A percentile compares a stretch with the other conserved stretches of the same genome.
Conservation (phyloP, 2,329 filamentous ascomycete species). For the Ceratocystis harringtonii region DNA sequence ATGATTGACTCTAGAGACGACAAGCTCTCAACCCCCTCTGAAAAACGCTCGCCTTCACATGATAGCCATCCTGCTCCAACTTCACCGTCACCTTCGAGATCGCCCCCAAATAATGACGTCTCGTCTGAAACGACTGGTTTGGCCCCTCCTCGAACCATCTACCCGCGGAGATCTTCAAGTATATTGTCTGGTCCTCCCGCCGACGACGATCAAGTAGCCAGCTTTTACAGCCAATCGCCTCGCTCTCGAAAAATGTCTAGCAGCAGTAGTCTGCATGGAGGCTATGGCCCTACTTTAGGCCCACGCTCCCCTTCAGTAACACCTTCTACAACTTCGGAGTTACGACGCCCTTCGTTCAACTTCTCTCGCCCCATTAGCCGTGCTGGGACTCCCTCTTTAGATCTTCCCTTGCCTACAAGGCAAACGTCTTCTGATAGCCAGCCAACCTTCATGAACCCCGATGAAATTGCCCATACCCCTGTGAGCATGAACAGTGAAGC, state of each 20-base stretch:
- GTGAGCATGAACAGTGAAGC: constrained; percentile 58
- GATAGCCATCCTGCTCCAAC: constrained; percentile 27
- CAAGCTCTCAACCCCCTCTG: constrained; percentile 34
- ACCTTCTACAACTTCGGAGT: constrained; percentile 69
- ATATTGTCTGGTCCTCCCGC: constrained; percentile 51
- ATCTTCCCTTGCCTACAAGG: constrained; percentile 36
- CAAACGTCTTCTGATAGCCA: constrained; percentile 50
- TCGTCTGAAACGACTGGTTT: constrained; percentile 25
- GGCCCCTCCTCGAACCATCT: constrained; percentile 35
- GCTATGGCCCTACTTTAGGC: constrained; percentile 34
- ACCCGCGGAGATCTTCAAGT: constrained; percentile 41
- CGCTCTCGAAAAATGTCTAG: constrained; percentile 56
- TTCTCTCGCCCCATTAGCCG: constrained; percentile 83
- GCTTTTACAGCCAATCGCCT: constrained; percentile 37
- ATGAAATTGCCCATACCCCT: constrained; percentile 53
- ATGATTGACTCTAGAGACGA: constrained; percentile 27
- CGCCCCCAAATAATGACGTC: constrained; percentile 8
- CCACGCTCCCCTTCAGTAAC: constrained; percentile 41
- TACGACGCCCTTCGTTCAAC: constrained; percentile 70
- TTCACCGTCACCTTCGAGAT: constrained; percentile 22
- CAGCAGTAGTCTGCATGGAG: constrained; percentile 38
- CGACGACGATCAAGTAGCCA: constrained; percentile 42
- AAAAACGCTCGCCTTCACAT: constrained; percentile 42
- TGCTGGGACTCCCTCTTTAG: constrained; percentile 41
- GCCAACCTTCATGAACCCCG: constrained; percentile 45